phyloP scores from a whole-genome alignment of 495 filamentous ascomycete genomes.

The Trichoderma reesei region DNA sequence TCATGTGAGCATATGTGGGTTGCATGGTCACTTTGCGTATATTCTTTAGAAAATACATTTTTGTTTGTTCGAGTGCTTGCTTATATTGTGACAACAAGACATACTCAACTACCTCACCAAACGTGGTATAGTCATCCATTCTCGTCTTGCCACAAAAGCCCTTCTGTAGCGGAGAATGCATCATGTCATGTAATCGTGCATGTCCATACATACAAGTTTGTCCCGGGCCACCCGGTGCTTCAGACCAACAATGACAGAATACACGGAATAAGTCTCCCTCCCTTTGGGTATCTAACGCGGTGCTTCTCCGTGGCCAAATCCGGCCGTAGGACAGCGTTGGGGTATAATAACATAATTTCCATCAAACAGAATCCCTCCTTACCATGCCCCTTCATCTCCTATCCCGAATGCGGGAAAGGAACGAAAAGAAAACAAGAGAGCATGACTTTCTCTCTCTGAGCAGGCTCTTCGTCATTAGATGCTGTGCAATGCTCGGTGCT shows the following conservation, averaged over 20 bases:
- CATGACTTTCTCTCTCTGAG: not conserved
- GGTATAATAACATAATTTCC: not conserved
- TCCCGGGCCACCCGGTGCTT: not conserved
- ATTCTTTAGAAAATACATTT: not conserved
- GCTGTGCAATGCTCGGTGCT: not conserved
- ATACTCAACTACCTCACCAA: not conserved
- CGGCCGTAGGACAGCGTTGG: not conserved
- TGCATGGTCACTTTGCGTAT: not conserved
- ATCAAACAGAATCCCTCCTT: not conserved
- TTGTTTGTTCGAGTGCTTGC: not conserved
- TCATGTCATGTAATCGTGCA: not conserved
- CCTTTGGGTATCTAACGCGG: not conserved
- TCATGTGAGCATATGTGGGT: not conserved
- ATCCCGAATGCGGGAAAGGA: not conserved
- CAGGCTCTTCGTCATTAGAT: not conserved
- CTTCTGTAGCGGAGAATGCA: not conserved
- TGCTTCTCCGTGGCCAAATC: not conserved
- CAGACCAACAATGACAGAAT: not conserved
- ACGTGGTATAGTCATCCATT: not conserved
- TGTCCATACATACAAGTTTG: not conserved
- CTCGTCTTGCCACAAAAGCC: not conserved
- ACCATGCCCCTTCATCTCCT: not conserved
- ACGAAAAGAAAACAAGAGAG: not conserved
- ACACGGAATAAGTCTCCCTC: no score
- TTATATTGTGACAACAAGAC: not conserved